Evolutionary conservation across 306 rosid genomes (phyloP), one percentile per base, ranked within the genome.

Genomic region (Cucumis cinereus): DNA sequence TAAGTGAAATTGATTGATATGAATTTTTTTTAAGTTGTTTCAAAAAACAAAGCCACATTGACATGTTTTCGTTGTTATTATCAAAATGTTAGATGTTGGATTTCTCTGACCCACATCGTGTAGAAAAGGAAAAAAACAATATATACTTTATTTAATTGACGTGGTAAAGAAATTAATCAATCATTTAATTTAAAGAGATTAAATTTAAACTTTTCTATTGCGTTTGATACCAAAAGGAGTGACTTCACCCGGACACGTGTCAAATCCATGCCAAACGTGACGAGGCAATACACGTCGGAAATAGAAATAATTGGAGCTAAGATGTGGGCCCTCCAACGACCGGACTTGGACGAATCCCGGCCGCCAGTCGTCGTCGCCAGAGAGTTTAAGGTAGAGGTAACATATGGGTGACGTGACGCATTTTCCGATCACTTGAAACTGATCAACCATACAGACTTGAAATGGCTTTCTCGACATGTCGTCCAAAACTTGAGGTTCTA

Each of bases 371-470:
- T 93, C 96, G 4, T 49, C 17, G 11, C 98, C 97, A 5, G 67
- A 26, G 26, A 87, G 43, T 77, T 91, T 93, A 35, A 93, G 90
- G 75, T 89, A 93, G 28, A 93, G 74, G 76, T 87, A 87, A 83
- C 97, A 93, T 12, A 93, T 77, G 3, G 92, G 89, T 0, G 91
- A 85, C 43, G 84, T 84, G 0, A 93, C 83, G 35, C 98, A 91
- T 9, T 75, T 87, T 22, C 87, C 93, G n/a, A 68, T 75, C 11
- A 91, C 90, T 43, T 79, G 85, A 76, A 93, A 91, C 38, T 84
- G 80, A 80, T 93, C 97, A 38, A 93, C 92, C 82, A 67, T 75
- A 79, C 98, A 93, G 20, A 89, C 91, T 80, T 91, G 96, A 77
- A 93, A 93, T 56, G 98, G 97, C 62, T 81, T 87, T 64, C 85